Conservation (phyloP, 2,329 filamentous ascomycete genomes). For the Aspergillus novoparasiticus region DNA sequence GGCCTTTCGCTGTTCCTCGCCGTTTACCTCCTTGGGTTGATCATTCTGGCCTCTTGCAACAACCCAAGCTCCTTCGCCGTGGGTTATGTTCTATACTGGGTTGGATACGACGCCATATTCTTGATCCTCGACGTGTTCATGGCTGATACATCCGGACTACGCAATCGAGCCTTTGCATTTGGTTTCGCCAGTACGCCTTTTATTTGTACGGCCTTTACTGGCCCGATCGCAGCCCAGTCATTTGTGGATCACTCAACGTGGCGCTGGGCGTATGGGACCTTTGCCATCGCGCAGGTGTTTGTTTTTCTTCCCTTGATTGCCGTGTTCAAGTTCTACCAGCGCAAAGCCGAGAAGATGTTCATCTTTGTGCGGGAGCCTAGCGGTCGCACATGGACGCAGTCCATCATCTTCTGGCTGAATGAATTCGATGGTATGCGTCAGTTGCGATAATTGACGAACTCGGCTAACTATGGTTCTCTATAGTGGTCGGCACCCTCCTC, state of each 20-base stretch:
- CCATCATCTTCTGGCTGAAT: conserved; percentile 56
- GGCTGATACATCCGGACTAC: conserved; percentile 63
- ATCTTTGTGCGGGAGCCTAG: conserved; percentile 49
- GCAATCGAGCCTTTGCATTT: conserved; percentile 63
- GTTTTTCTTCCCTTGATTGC: conserved; percentile 55
- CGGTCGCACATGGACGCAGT: conserved; percentile 51
- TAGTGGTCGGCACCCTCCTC: conserved; percentile 47
- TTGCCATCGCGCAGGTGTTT: conserved; percentile 60
- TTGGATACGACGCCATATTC: conserved; percentile 58
- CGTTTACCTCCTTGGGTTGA: conserved; percentile 53
- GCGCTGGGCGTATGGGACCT: conserved; percentile 66
- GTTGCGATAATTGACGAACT: background rate
- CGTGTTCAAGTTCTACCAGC: conserved; percentile 59
- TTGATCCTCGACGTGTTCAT: conserved; percentile 63
- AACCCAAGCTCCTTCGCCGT: conserved; percentile 65
- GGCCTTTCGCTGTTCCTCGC: conserved; percentile 56
- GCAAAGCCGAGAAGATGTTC: conserved; percentile 59
- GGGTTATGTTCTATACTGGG: conserved; percentile 63
- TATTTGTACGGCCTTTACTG: conserved; percentile 61
- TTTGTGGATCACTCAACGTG: conserved; percentile 53
- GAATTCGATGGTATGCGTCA: conserved; percentile 60
- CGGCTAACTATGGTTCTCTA: background rate
- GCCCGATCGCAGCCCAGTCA: conserved; percentile 56
- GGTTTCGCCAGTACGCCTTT: conserved; percentile 64
- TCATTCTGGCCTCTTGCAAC: conserved; percentile 64